A percentile compares a stretch with the other conserved stretches of the same genome.
Evolutionary conservation across 2,329 filamentous ascomycete species (phyloP).

Genomic region (Fusarium oligoseptatum): DNA sequence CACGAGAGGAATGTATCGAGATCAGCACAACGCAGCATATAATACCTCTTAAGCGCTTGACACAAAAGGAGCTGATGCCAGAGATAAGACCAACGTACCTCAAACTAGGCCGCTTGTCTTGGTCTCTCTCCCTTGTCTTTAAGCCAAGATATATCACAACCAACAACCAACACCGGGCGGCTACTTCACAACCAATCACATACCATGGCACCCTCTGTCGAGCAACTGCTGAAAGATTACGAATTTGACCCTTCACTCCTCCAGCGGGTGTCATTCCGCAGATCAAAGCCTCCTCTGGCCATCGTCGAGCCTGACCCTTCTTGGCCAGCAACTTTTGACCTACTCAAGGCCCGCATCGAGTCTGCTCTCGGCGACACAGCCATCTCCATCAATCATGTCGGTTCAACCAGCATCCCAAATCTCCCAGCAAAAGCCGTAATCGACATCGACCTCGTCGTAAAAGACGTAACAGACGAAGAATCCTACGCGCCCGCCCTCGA

Average conservation of each 20-base stretch:
- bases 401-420: constrained; percentile 63
- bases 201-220: constrained; percentile 37
- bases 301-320: constrained; percentile 54
- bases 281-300: constrained; percentile 36
- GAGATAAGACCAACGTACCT: neutral
- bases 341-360: constrained; percentile 51
- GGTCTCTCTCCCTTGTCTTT: constrained; percentile 10
- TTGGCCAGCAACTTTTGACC: constrained; percentile 53
- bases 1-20: neutral
- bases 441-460: constrained; percentile 64
- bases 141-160: constrained; percentile 6
- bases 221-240: constrained; percentile 47
- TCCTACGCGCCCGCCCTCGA: constrained; percentile 60
- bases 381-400: constrained; percentile 60
- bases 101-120: neutral
- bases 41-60: constrained; percentile 16
- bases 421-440: constrained; percentile 66
- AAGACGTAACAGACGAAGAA: constrained; percentile 55
- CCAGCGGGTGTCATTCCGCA: constrained; percentile 46
- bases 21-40: neutral
- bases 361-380: constrained; percentile 52
- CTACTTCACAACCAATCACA: constrained; percentile 7
- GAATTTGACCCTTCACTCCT: constrained; percentile 37
- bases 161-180: constrained; percentile 22
- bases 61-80: neutral